Evolutionary conservation across 345 rosid genomes (phyloP).

Genomic region (Hypericum perforatum): DNA sequence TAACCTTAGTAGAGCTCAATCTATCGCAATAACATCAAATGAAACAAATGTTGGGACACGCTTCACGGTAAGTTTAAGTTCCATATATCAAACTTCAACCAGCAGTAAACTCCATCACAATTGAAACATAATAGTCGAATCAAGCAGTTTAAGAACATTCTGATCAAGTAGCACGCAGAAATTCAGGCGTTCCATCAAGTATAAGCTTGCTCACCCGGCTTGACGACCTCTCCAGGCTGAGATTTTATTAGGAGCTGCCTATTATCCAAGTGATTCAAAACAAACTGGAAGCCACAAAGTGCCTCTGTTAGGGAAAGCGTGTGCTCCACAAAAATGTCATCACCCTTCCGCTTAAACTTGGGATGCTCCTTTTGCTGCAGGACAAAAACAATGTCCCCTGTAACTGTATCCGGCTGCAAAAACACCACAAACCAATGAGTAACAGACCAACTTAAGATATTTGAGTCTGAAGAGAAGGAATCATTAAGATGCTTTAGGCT

Average conservation of each 20-base stretch:
- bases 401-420: constrained; percentile 50
- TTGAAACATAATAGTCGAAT: too few relatives aligned
- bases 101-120: too few relatives aligned
- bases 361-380: constrained; percentile 63
- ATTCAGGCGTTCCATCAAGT: background rate
- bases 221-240: constrained; percentile 61
- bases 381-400: constrained; percentile 44
- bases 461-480: background rate
- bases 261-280: constrained; percentile 58
- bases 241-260: constrained; percentile 69
- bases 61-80: too few relatives aligned
- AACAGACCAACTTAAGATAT: background rate
- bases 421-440: background rate
- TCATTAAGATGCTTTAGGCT: background rate
- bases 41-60: background rate
- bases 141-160: too few relatives aligned
- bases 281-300: constrained; percentile 63
- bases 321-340: constrained; percentile 65
- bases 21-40: background rate
- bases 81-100: too few relatives aligned
- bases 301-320: constrained; percentile 60
- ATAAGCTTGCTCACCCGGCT: constrained; percentile 36
- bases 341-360: constrained; percentile 62
- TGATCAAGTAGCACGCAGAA: background rate
- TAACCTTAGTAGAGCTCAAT: too few relatives aligned